Evolutionary conservation across 768 basidiomycete species (phyloP), one percentile per base, ranked within the genome.

Genomic region (Suillus bovinus): DNA sequence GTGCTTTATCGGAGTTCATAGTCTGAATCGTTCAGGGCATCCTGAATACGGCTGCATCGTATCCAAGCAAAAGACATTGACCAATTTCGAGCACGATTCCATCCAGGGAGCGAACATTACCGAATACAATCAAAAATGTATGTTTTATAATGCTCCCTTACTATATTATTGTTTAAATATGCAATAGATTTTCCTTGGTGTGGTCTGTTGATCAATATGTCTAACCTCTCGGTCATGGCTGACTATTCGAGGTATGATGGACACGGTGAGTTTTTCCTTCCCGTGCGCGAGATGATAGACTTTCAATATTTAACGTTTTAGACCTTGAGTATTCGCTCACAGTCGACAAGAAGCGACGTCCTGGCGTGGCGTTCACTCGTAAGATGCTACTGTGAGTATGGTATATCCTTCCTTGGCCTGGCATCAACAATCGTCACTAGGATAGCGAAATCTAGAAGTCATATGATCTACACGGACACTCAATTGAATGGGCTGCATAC

Each of bases 21-120:
- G 24, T 27, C 33, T 56, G 38, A 34, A 36, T 24, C 34, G 14
- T 22, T 8, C 61, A 89, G 94, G 96, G 1, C 94, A 96, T 65
- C 92, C 93, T 4, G 93, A 95, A 69, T 99, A 98, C 69, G 97
- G 97, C 0, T 98, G 95, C 64, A 91, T 86, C 71, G 90, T 99
- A 58, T 88, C 94, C 22, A 80, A 81, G 52, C 91, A 94, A 61
- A 99, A 99, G 78, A 96, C 94, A 0, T 71, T 95, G 61, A 85
- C 90, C 6, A 97, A 94, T 69, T 97, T 99, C 70, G 89, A 91
- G 64, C 78, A 85, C 67, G 84, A 79, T 63, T 72, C 76, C 11
- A 24, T 55, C 34, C 71, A 84, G 64, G 72, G 86, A 31, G 77
- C 82, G 69, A 88, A 84, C 65, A 78, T 84, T n/a, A 79, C 80